These are phyloP conservation scores for Entomortierella beljakovae DNA, from an alignment of 192 early-diverging fungal species.

Conservation along the genomic window DNA sequence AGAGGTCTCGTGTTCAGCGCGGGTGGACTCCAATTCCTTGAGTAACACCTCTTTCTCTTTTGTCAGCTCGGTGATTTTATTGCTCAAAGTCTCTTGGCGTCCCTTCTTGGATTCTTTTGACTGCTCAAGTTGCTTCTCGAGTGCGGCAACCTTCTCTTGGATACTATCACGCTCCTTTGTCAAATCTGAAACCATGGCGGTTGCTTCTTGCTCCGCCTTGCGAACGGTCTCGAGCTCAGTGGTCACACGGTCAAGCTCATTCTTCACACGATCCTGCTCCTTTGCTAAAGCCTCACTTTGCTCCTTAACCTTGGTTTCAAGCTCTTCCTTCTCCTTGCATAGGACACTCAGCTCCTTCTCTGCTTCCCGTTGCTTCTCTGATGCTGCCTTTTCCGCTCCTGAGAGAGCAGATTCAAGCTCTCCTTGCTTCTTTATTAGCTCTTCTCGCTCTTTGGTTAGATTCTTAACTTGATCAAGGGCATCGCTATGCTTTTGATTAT, in stretches of 20 bases:
- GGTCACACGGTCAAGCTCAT: slow-evolving; percentile 3
- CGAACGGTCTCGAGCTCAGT: slow-evolving; percentile 10
- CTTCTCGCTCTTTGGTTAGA: slow-evolving; percentile 10
- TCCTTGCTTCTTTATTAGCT: slow-evolving; percentile 4
- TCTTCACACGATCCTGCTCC: slow-evolving; percentile 12
- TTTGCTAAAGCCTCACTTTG: slow-evolving; percentile 1
- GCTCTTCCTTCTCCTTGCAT: slow-evolving; percentile 30
- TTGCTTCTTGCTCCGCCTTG: slow-evolving; percentile 6
- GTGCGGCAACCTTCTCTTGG: slow-evolving; percentile 1
- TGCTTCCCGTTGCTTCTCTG: slow-evolving; percentile 3
- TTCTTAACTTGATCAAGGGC: slow-evolving; percentile 7
- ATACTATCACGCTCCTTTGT: slow-evolving; percentile 37
- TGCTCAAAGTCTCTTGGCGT: slow-evolving; percentile 5
- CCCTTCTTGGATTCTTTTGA: slow-evolving; percentile 27
- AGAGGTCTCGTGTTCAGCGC: slow-evolving; percentile 4
- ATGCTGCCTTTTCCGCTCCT: background rate
- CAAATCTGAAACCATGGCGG: slow-evolving; percentile 6
- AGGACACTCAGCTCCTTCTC: slow-evolving; percentile 23
- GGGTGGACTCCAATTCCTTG: slow-evolving; percentile 19
- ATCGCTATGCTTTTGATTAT: slow-evolving; percentile 42
- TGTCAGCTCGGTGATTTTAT: slow-evolving; percentile 3
- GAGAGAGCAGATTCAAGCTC: slow-evolving; percentile 1
- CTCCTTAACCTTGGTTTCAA: slow-evolving; percentile 17
- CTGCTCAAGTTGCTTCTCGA: slow-evolving; percentile 29
- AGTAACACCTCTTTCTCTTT: slow-evolving; percentile 23